Evolutionary conservation across 2,329 filamentous ascomycete genomes (phyloP), one percentile per base, ranked within the genome.

Genomic region (Calonectria pteridis): DNA sequence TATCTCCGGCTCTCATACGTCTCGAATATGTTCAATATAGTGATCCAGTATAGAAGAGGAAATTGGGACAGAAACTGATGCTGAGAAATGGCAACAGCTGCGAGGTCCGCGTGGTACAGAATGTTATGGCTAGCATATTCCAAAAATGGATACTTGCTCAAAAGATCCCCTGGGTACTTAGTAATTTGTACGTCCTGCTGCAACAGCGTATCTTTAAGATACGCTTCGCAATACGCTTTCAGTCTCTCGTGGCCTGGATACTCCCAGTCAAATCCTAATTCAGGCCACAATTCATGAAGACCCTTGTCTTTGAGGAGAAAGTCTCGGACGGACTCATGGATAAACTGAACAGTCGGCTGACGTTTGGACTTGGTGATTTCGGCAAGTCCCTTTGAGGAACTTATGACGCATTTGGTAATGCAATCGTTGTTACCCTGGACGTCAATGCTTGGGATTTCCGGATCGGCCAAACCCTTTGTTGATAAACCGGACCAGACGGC

Each of bases 251-350:
- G 84, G 26, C 86, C 83, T 46, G 75, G 67, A 0, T 81, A 79
- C 33, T 81, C 68, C 26, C 85, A 80, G 33, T 85, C 82, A 4
- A 64, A 72, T n/a, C 66, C 73, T 43, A 84, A 71, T 1, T 84
- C 81, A 6, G 84, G 79, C 81, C 81, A 84, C 0, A 86, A n/a
- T 0, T 80, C 64, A 1, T 64, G n/a, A 0, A 85, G 73, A 0
- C 85, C 84, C 2, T 78, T 71, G n/a, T 84, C 82, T 26, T 82
- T 83, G 7, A 87, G 43, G 0, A 89, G 79, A 62, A 87, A 89
- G 26, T 89, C 87, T 18, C 84, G 78, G 0, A 89, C 87, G 0
- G 88, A 88, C 72, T 89, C 86, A 65, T 90, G 88, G 20, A 89
- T 89, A 77, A 89, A 90, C 74, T 90, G 89, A 1, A 90, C 86